Evolutionary conservation across 495 filamentous ascomycete species (phyloP), one percentile per base, ranked within the genome.

Genomic region (Annulohypoxylon maeteangense): DNA sequence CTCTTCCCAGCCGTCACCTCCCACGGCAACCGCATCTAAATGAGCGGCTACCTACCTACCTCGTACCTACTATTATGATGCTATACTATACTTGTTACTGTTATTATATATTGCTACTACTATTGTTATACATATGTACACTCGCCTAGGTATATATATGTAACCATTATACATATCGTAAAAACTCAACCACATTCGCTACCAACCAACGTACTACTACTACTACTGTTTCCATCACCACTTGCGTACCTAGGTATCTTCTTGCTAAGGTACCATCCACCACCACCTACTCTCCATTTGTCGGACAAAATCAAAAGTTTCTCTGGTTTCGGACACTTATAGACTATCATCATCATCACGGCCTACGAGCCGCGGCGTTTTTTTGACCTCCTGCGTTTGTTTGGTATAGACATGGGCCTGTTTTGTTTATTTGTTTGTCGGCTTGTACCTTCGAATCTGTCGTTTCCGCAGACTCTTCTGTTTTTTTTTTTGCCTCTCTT

Each of bases 1-100:
- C 70, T 77, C n/a, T 75, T 75, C 65, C 75, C 75, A 5, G 59
- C 38, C 10, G 48, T 68, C n/a, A 23, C 36, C 45, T 31, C 59
- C 1, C 62, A 22, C 18, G 70, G 65, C 1, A 42, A 42, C 23
- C 70, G 70, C 16, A 56, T 68, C 32, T 72, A 16, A 72, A 34
- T 1, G 34, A 36, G n/a, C 34, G 22, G 6, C 40, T 42, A 45
- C 25, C 10, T 45, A 16, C 44, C 23, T 47, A 36, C 27, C 36
- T 56, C n/a, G n/a, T n/a, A n/a, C n/a, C 31, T 34, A 48, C 20
- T 48, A 22, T 25, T 11, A 48, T 23, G 4, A 47, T 47, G 7
- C n/a, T 18, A 22, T 20, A 20, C 8, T n/a, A 18, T 16, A 44
- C 40, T 44, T 44, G 40, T 16, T 44, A 47, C 22, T 47, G 16